Evolutionary conservation across 345 rosid genomes (phyloP).

Genomic region (Euphorbia peplus): DNA sequence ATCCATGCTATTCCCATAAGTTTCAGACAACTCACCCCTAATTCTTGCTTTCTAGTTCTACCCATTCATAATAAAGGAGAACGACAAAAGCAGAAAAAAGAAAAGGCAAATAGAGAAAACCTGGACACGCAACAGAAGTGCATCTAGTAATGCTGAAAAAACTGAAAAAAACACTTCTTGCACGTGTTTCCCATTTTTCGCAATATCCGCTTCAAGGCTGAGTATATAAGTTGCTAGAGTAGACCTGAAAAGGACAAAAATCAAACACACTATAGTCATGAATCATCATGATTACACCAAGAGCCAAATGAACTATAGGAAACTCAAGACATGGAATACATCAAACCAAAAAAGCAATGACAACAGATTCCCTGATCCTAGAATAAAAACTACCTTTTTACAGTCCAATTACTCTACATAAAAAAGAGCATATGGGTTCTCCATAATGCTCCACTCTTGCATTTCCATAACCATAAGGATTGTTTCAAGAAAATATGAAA

Average conservation of each 20-base stretch:
- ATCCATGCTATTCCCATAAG: not conserved
- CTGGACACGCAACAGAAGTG: conserved; percentile 85
- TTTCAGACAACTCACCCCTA: too few relatives aligned
- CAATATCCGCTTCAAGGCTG: conserved; percentile 45
- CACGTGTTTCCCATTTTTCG: conserved; percentile 42
- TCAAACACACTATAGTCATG: not conserved
- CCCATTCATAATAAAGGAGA: not conserved
- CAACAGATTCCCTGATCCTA: not conserved
- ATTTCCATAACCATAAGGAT: not conserved
- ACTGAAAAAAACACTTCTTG: conserved; percentile 64
- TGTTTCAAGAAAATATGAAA: not conserved
- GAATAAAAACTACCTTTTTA: not conserved
- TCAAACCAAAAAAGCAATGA: not conserved
- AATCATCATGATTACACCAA: too few relatives aligned
- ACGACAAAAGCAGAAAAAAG: conserved; percentile 5
- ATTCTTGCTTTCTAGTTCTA: too few relatives aligned
- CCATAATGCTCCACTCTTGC: not conserved
- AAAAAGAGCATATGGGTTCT: not conserved
- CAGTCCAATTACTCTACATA: too few relatives aligned
- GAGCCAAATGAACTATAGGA: not conserved
- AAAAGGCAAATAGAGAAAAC: conserved; percentile 34
- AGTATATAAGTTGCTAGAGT: conserved; percentile 68
- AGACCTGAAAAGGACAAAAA: conserved; percentile 54
- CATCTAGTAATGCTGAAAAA: conserved; percentile 75
- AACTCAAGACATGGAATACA: not conserved